Percentiles rank a stretch among this genome's conserved stretches.
phyloP scores from a whole-genome alignment of 2,329 filamentous ascomycete genomes.

The Dactylellina haptotyla region DNA sequence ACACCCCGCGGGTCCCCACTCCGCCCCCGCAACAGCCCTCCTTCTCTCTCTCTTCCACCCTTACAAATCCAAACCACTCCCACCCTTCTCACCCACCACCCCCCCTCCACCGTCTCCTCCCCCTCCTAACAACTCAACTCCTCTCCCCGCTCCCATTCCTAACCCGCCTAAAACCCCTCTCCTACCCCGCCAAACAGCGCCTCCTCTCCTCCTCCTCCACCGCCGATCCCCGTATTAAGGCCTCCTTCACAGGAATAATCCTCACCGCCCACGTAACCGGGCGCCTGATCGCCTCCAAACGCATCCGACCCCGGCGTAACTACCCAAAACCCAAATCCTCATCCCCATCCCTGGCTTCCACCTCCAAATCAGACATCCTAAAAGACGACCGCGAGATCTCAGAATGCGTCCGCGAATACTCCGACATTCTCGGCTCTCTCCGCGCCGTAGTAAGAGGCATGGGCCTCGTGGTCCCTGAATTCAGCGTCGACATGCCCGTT shows the following conservation, averaged over 20 bases:
- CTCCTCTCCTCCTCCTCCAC: slow-evolving; percentile 47
- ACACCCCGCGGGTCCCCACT: slow-evolving; percentile 47
- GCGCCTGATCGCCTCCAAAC: slow-evolving; percentile 53
- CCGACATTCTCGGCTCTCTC: slow-evolving; percentile 55
- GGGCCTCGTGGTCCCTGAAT: slow-evolving; percentile 23
- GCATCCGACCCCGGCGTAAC: slow-evolving; percentile 10
- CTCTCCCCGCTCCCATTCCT: slow-evolving; percentile 56
- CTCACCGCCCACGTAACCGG: slow-evolving; percentile 56
- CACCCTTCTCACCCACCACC: slow-evolving; percentile 50
- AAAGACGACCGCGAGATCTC: slow-evolving; percentile 57
- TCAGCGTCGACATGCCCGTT: slow-evolving; percentile 22
- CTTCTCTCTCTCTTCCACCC: slow-evolving; percentile 31
- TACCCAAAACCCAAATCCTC: neutral
- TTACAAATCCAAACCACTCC: slow-evolving; percentile 31
- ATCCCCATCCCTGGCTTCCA: slow-evolving; percentile 1
- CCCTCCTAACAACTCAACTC: slow-evolving; percentile 55
- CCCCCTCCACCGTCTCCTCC: slow-evolving; percentile 54
- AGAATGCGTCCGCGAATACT: slow-evolving; percentile 56
- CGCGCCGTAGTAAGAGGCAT: slow-evolving; percentile 55
- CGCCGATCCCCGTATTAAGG: slow-evolving; percentile 29
- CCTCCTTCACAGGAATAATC: slow-evolving; percentile 54
- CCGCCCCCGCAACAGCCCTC: slow-evolving; percentile 23
- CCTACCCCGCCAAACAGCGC: slow-evolving; percentile 57
- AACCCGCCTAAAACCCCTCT: slow-evolving; percentile 55
- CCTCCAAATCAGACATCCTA: slow-evolving; percentile 49